Percentiles rank a stretch among this genome's conserved stretches.
Conservation (phyloP, 2,329 filamentous ascomycete genomes). For the Aspergillus tubingensis region DNA sequence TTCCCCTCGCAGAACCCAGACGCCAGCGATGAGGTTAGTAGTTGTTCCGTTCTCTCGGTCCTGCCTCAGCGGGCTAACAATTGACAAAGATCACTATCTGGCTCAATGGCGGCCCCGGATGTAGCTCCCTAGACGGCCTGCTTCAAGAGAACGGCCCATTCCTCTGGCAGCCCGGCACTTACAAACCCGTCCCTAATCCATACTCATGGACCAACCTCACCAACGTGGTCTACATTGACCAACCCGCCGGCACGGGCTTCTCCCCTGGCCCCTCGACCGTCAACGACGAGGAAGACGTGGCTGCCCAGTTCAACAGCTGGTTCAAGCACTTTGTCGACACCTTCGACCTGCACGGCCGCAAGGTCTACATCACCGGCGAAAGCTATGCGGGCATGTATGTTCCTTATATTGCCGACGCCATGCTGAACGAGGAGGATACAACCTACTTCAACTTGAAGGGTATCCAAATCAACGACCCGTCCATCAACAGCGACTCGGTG, state of each 20-base stretch:
- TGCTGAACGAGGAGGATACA: slow-evolving; percentile 68
- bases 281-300: slow-evolving; percentile 66
- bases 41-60: neutral
- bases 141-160: slow-evolving; percentile 76
- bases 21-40: slow-evolving; percentile 42
- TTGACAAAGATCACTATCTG: slow-evolving; percentile 35
- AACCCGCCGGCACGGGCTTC: slow-evolving; percentile 64
- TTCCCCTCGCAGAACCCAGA: slow-evolving; percentile 48
- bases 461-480: slow-evolving; percentile 73
- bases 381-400: slow-evolving; percentile 69
- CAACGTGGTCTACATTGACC: slow-evolving; percentile 66
- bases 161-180: slow-evolving; percentile 68
- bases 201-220: slow-evolving; percentile 73
- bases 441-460: slow-evolving; percentile 68
- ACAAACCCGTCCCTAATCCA: slow-evolving; percentile 63
- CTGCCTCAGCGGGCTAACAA: neutral
- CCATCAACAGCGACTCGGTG: slow-evolving; percentile 56
- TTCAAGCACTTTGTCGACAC: slow-evolving; percentile 74
- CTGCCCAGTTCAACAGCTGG: slow-evolving; percentile 73
- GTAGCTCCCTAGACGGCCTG: slow-evolving; percentile 64
- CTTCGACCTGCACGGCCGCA: slow-evolving; percentile 67
- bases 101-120: slow-evolving; percentile 56
- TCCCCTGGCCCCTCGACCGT: slow-evolving; percentile 65
- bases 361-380: slow-evolving; percentile 74
- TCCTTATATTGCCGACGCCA: slow-evolving; percentile 71